These are phyloP conservation scores for Rosa rugosa DNA, from an alignment of 306 rosid species.

Conservation along the genomic window DNA sequence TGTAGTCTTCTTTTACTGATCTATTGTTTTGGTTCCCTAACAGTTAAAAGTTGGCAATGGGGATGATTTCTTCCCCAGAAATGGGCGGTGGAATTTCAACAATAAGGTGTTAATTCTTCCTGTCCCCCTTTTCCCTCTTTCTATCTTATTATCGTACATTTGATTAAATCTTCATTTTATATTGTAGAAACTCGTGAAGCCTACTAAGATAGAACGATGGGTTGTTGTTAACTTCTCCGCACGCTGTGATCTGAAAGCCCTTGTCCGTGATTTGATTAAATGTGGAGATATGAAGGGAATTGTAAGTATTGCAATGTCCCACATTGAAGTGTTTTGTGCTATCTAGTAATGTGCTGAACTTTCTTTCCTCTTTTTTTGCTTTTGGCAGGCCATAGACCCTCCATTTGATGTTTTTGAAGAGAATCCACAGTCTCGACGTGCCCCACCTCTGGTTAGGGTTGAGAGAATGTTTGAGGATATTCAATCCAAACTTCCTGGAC, in stretches of 20 bases:
- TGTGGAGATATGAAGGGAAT: conserved; percentile 77
- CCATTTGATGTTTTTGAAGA: conserved; percentile 72
- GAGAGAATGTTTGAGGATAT: conserved; percentile 75
- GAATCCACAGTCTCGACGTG: conserved; percentile 55
- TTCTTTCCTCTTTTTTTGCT: not conserved
- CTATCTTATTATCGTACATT: not conserved
- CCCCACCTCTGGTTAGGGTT: conserved; percentile 76
- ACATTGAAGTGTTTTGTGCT: not conserved
- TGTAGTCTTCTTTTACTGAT: not conserved
- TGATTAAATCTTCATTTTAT: not conserved
- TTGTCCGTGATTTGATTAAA: conserved; percentile 61
- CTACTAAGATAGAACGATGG: conserved; percentile 62
- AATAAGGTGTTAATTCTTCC: conserved; percentile 54
- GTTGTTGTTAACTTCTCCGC: conserved; percentile 86
- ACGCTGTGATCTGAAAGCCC: conserved; percentile 62
- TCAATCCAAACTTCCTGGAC: conserved; percentile 65
- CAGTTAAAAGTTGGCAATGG: conserved; percentile 85
- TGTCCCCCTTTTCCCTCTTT: not conserved
- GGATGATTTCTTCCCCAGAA: conserved; percentile 77
- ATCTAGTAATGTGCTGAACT: not conserved
- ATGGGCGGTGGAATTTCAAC: conserved; percentile 93
- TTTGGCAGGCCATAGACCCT: conserved; percentile 43
- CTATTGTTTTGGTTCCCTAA: not conserved
- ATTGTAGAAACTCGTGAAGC: conserved; percentile 63
- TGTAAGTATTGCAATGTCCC: conserved; percentile 44